Evolutionary conservation across 2,329 filamentous ascomycete species (phyloP).

Genomic region (Thermomyces lanuginosus): DNA sequence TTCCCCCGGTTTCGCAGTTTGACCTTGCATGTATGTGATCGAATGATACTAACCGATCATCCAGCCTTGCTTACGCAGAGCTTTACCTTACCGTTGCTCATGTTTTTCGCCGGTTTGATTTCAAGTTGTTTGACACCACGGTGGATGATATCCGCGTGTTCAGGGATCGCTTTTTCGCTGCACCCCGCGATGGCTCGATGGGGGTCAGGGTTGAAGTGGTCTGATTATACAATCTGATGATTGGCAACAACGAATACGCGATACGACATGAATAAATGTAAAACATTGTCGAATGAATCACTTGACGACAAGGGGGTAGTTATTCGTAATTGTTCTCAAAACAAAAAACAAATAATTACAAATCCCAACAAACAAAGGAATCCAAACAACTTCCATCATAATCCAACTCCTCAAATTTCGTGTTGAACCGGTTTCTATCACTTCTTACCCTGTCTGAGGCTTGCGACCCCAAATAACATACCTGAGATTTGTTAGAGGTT

Average conservation of each 20-base stretch:
- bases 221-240: background rate
- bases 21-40: background rate
- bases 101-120: conserved; percentile 15
- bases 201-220: conserved; percentile 3
- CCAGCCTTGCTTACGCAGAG: conserved; percentile 19
- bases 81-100: conserved; percentile 16
- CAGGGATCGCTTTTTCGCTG: conserved; percentile 3
- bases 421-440: no score
- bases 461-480: conserved; percentile 4
- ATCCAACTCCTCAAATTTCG: no score
- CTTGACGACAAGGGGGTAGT: no score
- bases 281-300: no score
- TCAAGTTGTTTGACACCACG: conserved; percentile 19
- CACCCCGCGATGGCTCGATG: conserved; percentile 3
- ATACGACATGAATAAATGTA: background rate
- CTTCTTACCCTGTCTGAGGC: no score
- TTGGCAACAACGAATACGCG: background rate
- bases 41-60: background rate
- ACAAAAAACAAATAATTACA: no score
- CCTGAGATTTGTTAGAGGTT: conserved; percentile 1
- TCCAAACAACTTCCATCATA: no score
- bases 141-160: conserved; percentile 12
- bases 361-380: no score
- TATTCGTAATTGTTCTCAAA: no score
- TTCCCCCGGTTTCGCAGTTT: background rate